phyloP scores from a whole-genome alignment of 306 rosid genomes.

The Astragalus membranaceus region DNA sequence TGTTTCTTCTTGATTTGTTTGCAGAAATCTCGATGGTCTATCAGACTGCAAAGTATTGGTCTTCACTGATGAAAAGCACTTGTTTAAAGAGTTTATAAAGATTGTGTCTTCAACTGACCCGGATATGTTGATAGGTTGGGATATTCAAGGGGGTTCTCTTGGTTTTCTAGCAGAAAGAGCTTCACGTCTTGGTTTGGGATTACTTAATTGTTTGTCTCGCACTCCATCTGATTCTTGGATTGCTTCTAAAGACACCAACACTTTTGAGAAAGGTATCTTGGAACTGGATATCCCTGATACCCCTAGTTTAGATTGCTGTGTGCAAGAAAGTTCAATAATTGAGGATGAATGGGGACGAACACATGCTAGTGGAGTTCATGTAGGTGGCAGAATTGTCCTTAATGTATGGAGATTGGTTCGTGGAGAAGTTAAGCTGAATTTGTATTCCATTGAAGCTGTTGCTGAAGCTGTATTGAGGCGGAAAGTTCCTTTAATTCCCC shows the following conservation, averaged over 20 bases:
- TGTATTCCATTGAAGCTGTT: slow-evolving; percentile 84
- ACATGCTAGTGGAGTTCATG: slow-evolving; percentile 92
- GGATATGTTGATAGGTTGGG: slow-evolving; percentile 91
- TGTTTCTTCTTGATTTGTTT: slow-evolving; percentile 25
- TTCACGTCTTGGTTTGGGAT: slow-evolving; percentile 63
- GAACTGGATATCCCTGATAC: slow-evolving; percentile 39
- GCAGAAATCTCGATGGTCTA: slow-evolving; percentile 66
- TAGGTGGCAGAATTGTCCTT: slow-evolving; percentile 92
- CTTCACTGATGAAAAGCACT: slow-evolving; percentile 56
- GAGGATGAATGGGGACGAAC: slow-evolving; percentile 99
- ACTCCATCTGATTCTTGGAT: slow-evolving; percentile 55
- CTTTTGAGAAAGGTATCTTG: slow-evolving; percentile 33
- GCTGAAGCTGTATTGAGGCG: slow-evolving; percentile 81
- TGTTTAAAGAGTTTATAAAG: slow-evolving; percentile 61
- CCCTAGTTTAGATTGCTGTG: slow-evolving; percentile 38
- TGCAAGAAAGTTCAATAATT: slow-evolving; percentile 53
- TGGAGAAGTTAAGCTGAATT: slow-evolving; percentile 79
- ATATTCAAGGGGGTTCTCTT: slow-evolving; percentile 87
- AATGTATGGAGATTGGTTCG: slow-evolving; percentile 89
- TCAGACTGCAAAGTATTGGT: slow-evolving; percentile 49
- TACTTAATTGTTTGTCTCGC: slow-evolving; percentile 73
- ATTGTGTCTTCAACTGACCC: slow-evolving; percentile 65
- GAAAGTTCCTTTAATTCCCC: slow-evolving; percentile 55
- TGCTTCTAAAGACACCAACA: slow-evolving; percentile 35
- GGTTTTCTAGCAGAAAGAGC: slow-evolving; percentile 95